Conservation (phyloP, 2,329 filamentous ascomycete genomes). For the Sordariomycetes sp. region DNA sequence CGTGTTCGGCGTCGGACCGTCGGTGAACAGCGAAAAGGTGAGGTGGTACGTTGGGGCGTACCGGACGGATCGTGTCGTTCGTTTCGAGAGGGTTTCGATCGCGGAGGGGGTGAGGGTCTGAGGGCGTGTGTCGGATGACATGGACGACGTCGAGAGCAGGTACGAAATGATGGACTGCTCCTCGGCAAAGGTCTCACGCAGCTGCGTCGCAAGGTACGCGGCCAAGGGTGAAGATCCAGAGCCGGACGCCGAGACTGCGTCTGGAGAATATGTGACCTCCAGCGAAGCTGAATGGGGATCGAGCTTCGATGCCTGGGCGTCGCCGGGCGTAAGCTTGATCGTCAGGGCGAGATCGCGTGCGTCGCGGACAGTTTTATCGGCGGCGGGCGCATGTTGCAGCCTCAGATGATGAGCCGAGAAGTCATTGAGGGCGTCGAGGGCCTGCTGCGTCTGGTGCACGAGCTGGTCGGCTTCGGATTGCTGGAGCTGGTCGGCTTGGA, state of each 20-base stretch:
- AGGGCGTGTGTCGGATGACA: conserved; percentile 35
- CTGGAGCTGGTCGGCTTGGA: conserved; percentile 60
- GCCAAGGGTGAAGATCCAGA: conserved; percentile 67
- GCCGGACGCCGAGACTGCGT: conserved; percentile 55
- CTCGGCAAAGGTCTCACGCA: conserved; percentile 73
- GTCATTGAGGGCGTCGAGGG: conserved; percentile 78
- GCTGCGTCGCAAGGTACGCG: conserved; percentile 66
- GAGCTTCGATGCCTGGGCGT: conserved; percentile 51
- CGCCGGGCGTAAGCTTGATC: conserved; percentile 60
- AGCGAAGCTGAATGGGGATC: conserved; percentile 62
- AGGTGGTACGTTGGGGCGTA: conserved; percentile 92
- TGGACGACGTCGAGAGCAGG: conserved; percentile 53
- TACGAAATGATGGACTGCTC: conserved; percentile 81
- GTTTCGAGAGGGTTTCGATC: conserved; percentile 51
- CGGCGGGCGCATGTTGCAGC: conserved; percentile 21
- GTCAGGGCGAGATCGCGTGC: conserved; percentile 41
- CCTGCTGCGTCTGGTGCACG: conserved; percentile 72
- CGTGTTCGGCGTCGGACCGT: conserved; percentile 65
- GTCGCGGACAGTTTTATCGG: conserved; percentile 28
- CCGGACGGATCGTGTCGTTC: conserved; percentile 77
- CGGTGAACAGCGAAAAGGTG: conserved; percentile 90
- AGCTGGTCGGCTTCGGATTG: conserved; percentile 63
- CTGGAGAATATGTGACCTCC: conserved; percentile 68
- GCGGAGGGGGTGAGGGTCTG: conserved; percentile 39
- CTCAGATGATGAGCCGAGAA: conserved; percentile 78